These are phyloP conservation scores for Hypseocharis bilobata DNA, from an alignment of 441 rosid genomes.

Conservation along the genomic window DNA sequence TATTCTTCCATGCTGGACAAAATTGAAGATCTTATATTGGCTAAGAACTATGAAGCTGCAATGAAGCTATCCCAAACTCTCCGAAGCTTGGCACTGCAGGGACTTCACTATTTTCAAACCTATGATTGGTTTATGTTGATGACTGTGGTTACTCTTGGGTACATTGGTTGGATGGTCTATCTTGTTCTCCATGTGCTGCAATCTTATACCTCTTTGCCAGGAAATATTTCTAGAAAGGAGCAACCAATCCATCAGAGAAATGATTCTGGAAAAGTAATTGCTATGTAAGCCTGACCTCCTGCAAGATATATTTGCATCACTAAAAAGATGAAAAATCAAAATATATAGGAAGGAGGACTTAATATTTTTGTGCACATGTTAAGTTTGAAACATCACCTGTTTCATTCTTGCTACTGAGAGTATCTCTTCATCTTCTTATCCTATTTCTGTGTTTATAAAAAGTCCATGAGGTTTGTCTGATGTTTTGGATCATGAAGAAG, in stretches of 20 bases:
- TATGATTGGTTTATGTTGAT: conserved; percentile 95
- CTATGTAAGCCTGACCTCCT: conserved; percentile 35
- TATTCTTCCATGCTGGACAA: conserved; percentile 39
- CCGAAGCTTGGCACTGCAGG: conserved; percentile 72
- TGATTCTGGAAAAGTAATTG: conserved; percentile 61
- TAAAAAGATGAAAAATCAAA: background rate
- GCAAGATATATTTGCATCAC: conserved; percentile 15
- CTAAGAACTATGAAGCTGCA: conserved; percentile 51
- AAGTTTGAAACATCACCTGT: conserved; percentile 3
- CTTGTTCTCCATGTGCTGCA: conserved; percentile 76
- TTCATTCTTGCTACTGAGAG: background rate
- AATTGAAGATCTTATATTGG: conserved; percentile 57
- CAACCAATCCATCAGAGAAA: conserved; percentile 38
- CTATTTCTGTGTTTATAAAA: background rate
- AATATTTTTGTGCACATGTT: background rate
- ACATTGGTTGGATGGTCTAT: conserved; percentile 83
- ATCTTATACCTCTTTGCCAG: conserved; percentile 61
- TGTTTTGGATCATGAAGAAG: conserved; percentile 2
- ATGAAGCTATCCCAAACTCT: conserved; percentile 57
- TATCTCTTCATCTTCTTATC: background rate
- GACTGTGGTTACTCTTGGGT: conserved; percentile 75
- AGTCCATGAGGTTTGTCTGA: background rate
- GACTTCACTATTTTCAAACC: conserved; percentile 89
- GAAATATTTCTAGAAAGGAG: conserved; percentile 40
- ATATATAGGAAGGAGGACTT: background rate